A percentile compares a stretch with the other conserved stretches of the same genome.
Conservation (phyloP, 2,329 filamentous ascomycete genomes). For the Corniculantispora saksenae region DNA sequence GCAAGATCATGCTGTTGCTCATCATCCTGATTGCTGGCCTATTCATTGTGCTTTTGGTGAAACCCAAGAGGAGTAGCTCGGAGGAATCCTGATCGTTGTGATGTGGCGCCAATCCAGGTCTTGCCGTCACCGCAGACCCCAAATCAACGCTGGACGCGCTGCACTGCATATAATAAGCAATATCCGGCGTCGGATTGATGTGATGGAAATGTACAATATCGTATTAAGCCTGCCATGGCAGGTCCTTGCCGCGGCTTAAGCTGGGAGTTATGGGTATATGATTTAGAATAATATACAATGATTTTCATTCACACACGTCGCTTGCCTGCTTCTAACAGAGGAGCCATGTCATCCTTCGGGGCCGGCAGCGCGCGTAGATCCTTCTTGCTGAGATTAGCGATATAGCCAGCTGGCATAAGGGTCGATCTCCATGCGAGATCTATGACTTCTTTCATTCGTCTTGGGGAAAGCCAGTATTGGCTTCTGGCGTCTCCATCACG, state of each 20-base stretch:
- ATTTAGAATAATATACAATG: slow-evolving; percentile 8
- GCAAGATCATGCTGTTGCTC: slow-evolving; percentile 90
- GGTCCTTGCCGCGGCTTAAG: not conserved
- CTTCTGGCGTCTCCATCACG: slow-evolving; percentile 32
- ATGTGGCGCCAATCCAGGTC: no score
- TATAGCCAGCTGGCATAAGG: not conserved
- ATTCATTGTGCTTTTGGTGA: slow-evolving; percentile 80
- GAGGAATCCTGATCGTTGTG: no score
- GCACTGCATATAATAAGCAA: not conserved
- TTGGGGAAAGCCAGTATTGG: slow-evolving; percentile 31
- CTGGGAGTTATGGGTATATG: slow-evolving; percentile 6
- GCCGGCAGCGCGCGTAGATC: not conserved
- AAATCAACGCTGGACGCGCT: not conserved
- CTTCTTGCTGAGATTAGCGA: not conserved
- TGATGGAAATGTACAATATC: slow-evolving; percentile 14
- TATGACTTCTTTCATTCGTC: slow-evolving; percentile 11
- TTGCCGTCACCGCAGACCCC: no score
- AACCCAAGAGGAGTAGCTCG: slow-evolving; percentile 74
- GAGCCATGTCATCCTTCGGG: not conserved
- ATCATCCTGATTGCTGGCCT: slow-evolving; percentile 80
- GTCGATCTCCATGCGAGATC: slow-evolving; percentile 16
- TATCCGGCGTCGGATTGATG: not conserved
- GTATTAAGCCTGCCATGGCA: slow-evolving; percentile 1
- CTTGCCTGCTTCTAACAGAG: not conserved
- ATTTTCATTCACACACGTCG: not conserved